Conservation (phyloP, 257 asterid genomes). For the Primulina tabacum region DNA sequence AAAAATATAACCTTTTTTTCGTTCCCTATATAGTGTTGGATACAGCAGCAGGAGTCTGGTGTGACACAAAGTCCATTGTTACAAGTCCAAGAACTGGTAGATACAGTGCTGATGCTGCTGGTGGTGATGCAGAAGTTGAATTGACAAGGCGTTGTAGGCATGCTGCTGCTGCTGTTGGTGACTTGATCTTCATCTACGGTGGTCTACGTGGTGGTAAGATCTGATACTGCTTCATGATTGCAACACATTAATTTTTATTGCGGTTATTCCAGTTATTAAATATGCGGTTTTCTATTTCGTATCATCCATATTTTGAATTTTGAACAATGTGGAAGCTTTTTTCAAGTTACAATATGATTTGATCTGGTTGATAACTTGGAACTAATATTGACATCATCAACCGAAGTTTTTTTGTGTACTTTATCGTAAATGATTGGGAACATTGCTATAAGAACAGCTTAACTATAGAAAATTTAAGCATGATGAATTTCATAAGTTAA, state of each 20-base stretch:
- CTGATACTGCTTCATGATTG: constrained; percentile 23
- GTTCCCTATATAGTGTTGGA: constrained; percentile 67
- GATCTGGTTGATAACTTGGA: constrained; percentile 5
- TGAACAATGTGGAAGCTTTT: constrained; percentile 11
- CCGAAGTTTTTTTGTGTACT: too few relatives aligned
- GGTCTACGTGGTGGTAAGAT: constrained; percentile 98
- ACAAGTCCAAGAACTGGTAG: constrained; percentile 89
- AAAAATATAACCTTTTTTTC: background rate
- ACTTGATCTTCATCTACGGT: constrained; percentile 88
- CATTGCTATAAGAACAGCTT: background rate
- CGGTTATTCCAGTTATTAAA: constrained; percentile 8
- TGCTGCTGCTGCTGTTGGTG: constrained; percentile 99
- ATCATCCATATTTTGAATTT: constrained; percentile 10
- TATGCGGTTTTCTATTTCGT: constrained; percentile 14
- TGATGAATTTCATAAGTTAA: background rate
- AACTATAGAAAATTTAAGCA: background rate
- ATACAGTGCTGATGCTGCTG: constrained; percentile 96
- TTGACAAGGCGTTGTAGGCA: constrained; percentile 96
- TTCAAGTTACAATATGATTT: constrained; percentile 5
- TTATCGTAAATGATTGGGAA: background rate
- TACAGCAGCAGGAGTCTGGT: constrained; percentile 99
- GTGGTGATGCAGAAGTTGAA: constrained; percentile 96
- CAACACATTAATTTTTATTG: constrained; percentile 10
- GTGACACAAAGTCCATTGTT: constrained; percentile 90
- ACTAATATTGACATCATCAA: background rate